phyloP scores from a whole-genome alignment of 208 protist genomes.

The Leishmania martiniquensis region DNA sequence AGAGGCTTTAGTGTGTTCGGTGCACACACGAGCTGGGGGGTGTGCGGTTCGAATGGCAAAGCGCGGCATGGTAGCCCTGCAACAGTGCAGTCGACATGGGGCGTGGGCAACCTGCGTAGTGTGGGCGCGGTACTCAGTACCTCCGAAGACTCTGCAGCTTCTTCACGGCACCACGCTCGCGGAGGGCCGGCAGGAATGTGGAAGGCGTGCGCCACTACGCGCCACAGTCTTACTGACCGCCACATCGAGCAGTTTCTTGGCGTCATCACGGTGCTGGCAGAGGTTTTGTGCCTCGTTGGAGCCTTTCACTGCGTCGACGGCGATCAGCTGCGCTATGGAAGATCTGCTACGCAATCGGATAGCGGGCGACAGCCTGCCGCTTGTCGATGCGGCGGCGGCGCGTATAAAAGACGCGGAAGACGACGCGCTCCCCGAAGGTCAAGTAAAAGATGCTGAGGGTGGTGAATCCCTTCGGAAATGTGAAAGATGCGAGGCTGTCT shows the following conservation, averaged over 20 bases:
- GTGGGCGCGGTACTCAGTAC: too few species aligned
- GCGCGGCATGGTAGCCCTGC: too few species aligned
- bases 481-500: conserved; percentile 20
- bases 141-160: too few species aligned
- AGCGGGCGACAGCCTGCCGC: conserved; percentile 44
- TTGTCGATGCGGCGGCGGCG: conserved; percentile 28
- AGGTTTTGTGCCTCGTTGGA: conserved; percentile 11
- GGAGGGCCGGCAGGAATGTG: too few species aligned
- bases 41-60: conserved; percentile 39
- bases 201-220: conserved; percentile 27
- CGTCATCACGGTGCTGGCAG: conserved; percentile 37
- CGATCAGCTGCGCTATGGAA: conserved; percentile 43
- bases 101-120: too few species aligned
- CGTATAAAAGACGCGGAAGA: conserved; percentile 7
- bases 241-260: conserved; percentile 33
- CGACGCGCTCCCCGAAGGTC: conserved; percentile 12
- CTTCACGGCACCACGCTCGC: too few species aligned
- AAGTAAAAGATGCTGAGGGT: conserved; percentile 5
- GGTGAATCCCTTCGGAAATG: conserved; percentile 25
- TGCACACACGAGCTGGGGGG: conserved; percentile 57
- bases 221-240: conserved; percentile 48
- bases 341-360: conserved; percentile 27
- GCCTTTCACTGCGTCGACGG: conserved; percentile 18
- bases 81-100: too few species aligned
- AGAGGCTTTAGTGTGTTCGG: conserved; percentile 44